These are phyloP conservation scores for Oemleria cerasiformis DNA, from an alignment of 306 rosid genomes.

Conservation along the genomic window DNA sequence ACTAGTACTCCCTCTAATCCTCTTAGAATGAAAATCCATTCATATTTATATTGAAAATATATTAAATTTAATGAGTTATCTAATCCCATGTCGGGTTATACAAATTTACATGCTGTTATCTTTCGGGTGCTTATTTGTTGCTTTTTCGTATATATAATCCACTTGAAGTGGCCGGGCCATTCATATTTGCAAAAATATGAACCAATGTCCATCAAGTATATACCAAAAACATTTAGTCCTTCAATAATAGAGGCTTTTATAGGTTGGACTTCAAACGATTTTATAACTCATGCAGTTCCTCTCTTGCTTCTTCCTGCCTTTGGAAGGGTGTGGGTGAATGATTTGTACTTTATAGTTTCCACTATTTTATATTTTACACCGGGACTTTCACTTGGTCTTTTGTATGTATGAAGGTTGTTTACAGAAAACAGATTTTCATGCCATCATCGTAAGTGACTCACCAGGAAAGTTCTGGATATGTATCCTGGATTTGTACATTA, in stretches of 20 bases:
- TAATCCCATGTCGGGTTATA: too few species aligned
- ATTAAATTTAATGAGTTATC: too few species aligned
- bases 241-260: not conserved
- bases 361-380: not conserved
- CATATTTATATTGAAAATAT: too few species aligned
- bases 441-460: constrained; percentile 29
- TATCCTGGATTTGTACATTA: not conserved
- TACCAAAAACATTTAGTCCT: not conserved
- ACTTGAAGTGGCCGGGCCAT: not conserved
- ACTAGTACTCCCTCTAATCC: too few species aligned
- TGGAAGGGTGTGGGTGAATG: not conserved
- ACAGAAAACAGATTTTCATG: constrained; percentile 30
- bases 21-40: too few species aligned
- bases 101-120: not conserved
- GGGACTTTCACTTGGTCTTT: constrained; percentile 31
- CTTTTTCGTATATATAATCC: not conserved
- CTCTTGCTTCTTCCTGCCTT: not conserved
- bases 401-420: constrained; percentile 39
- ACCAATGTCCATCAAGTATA: not conserved
- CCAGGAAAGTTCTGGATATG: constrained; percentile 1
- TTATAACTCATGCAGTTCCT: not conserved
- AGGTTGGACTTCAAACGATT: not conserved
- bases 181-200: not conserved
- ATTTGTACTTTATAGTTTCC: not conserved
- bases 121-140: constrained; percentile 6